Evolutionary conservation across 352 stramenopile species (phyloP).

Genomic region (Thalassiosira sp.): DNA sequence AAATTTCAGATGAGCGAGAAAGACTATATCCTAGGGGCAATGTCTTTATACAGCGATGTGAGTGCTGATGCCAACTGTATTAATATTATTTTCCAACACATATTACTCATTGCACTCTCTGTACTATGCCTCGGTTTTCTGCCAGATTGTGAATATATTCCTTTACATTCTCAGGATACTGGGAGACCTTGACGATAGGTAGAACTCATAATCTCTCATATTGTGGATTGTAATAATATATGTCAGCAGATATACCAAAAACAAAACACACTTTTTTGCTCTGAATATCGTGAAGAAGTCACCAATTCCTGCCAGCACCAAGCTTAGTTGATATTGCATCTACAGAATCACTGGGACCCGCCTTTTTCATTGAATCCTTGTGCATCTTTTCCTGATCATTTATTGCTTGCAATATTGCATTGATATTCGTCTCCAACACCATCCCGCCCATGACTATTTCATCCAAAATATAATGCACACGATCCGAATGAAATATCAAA

Average conservation of each 20-base stretch:
- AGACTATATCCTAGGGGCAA: constrained; percentile 81
- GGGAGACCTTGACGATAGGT: constrained; percentile 59
- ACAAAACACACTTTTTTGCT: not conserved
- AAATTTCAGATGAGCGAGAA: constrained; percentile 84
- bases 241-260: too few species aligned
- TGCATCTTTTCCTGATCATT: constrained; percentile 97
- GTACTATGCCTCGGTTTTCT: too few species aligned
- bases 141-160: constrained; percentile 84
- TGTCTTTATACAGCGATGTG: constrained; percentile 80
- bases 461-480: constrained; percentile 92
- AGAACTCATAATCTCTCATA: not conserved
- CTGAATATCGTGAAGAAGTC: constrained; percentile 4
- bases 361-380: constrained; percentile 72
- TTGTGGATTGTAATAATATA: too few species aligned
- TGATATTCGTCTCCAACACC: constrained; percentile 99
- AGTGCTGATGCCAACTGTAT: too few species aligned
- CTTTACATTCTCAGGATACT: constrained; percentile 76
- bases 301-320: constrained; percentile 54
- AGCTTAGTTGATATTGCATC: constrained; percentile 58
- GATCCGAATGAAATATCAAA: constrained; percentile 99
- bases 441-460: constrained; percentile 99
- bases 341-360: constrained; percentile 51
- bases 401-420: constrained; percentile 93
- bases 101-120: too few species aligned
- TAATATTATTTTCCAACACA: too few species aligned